Evolutionary conservation across 345 rosid genomes (phyloP).

Genomic region (Bruguiera gymnorhiza): DNA sequence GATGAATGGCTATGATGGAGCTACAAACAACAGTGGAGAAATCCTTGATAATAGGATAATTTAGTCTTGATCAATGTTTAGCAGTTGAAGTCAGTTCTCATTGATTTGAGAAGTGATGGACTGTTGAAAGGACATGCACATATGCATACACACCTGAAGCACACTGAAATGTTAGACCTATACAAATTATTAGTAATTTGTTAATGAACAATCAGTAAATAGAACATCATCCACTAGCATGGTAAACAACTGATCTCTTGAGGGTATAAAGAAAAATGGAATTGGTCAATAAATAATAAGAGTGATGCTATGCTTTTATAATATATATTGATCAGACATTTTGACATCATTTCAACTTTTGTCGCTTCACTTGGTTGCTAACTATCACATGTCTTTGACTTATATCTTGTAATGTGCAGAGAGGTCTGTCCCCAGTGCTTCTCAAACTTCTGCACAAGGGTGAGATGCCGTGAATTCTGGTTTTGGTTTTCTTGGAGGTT

Average conservation of each 20-base stretch:
- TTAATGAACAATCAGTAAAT: background rate
- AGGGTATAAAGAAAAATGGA: no score
- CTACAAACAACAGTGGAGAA: background rate
- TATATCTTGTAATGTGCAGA: conserved; percentile 37
- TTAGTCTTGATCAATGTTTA: background rate
- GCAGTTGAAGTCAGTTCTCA: background rate
- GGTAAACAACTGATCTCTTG: background rate
- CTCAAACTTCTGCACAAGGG: conserved; percentile 49
- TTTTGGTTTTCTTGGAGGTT: background rate
- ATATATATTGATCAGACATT: no score
- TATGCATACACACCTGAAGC: conserved; percentile 1
- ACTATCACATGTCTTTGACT: conserved; percentile 7
- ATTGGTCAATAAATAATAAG: no score
- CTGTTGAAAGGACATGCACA: background rate
- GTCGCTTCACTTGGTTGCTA: conserved; percentile 1
- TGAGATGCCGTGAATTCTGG: conserved; percentile 16
- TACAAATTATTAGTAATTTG: conserved; percentile 1
- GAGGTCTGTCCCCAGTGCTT: conserved; percentile 38
- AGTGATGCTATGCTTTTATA: no score
- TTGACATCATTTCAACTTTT: no score
- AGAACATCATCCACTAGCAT: background rate
- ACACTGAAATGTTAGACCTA: background rate
- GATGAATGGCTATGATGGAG: background rate
- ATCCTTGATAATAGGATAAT: background rate
- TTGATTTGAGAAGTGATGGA: background rate